Base-by-base conservation (phyloP, 306 rosid species). In the Arachis stenosperma region DNA sequence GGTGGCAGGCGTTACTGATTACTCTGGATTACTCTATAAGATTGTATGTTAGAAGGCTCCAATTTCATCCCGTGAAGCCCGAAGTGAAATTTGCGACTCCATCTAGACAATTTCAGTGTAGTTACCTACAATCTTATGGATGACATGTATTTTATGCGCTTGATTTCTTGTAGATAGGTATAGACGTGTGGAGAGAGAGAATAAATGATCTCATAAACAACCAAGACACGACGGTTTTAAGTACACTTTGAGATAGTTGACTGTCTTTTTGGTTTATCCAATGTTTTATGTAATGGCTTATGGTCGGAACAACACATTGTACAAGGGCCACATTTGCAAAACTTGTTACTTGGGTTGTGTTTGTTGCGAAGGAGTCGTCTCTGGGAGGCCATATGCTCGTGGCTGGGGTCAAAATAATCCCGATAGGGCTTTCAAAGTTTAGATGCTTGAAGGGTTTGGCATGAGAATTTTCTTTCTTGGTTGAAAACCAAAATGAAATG, bases 1-100 rank as follows among this genome's bases (percentile, higher is more conserved):
- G 92, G 97, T 47, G 95, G 97, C 47, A 91, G 97, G 57, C 94
- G 98, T 52, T 94, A 94, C 72, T 94, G 86, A 90, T 59, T 73
- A 54, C 67, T 39, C n/a, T 27, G 63, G 30, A 3, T 46, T 7
- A 57, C 40, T 27, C 46, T 37, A 22, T 22, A 42, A 10, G 13
- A 39, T 51, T 0, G 53, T 0, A 17, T 74, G 15, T 52, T 8
- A 37, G 62, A 9, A 8, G 13, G 54, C 59, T 37, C 15, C 14
- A 22, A 65, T 37, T 60, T 56, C 60, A 40, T 12, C 13, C 41
- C 55, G 13, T 13, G 9, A 3, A 40, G 30, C 37, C 66, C 43
- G 33, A 53, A 27, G n/a, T 30, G 37, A 67, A 52, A 41, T 40
- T 61, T 7, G 8, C 59, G 10, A 30, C 62, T 66, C 58, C 51